These are phyloP conservation scores for Rhizoclosmatium sp. DNA, from an alignment of 192 early-diverging fungal species.

Conservation along the genomic window DNA sequence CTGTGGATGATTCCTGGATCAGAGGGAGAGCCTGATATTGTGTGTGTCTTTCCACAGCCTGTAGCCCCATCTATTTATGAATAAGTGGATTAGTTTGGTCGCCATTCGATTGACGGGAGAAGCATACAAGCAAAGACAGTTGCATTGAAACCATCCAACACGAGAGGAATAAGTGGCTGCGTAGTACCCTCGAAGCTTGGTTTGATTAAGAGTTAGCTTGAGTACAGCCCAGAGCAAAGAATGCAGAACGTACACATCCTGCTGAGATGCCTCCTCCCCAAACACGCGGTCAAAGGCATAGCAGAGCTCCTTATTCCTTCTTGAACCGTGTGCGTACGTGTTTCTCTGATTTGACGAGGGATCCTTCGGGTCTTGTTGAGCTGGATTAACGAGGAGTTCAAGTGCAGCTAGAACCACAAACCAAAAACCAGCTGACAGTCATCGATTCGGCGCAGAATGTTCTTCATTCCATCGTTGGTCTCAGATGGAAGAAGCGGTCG, in stretches of 20 bases:
- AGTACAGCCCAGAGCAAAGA: neutral
- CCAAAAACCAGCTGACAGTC: constrained; percentile 24
- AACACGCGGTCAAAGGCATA: constrained; percentile 85
- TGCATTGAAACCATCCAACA: constrained; percentile 81
- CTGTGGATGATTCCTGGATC: constrained; percentile 73
- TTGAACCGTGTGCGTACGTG: constrained; percentile 39
- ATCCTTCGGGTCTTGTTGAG: neutral
- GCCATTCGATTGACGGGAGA: no score
- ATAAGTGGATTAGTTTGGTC: no score
- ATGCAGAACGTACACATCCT: constrained; percentile 55
- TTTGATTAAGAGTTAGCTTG: neutral
- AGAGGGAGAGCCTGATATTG: constrained; percentile 66
- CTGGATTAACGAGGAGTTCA: neutral
- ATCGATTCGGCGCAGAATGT: constrained; percentile 3
- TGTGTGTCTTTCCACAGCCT: constrained; percentile 79
- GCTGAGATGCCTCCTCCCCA: constrained; percentile 70
- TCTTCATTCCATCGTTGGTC: neutral
- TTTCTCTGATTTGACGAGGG: neutral
- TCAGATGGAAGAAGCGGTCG: constrained; percentile 11
- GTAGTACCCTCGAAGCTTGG: constrained; percentile 68
- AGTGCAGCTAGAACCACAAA: neutral
- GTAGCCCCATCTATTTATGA: neutral
- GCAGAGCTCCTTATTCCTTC: constrained; percentile 60
- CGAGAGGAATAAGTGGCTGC: constrained; percentile 69
- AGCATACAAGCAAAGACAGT: constrained; percentile 80